Conservation (phyloP, 2,329 filamentous ascomycete genomes). For the Rutstroemia sp. region DNA sequence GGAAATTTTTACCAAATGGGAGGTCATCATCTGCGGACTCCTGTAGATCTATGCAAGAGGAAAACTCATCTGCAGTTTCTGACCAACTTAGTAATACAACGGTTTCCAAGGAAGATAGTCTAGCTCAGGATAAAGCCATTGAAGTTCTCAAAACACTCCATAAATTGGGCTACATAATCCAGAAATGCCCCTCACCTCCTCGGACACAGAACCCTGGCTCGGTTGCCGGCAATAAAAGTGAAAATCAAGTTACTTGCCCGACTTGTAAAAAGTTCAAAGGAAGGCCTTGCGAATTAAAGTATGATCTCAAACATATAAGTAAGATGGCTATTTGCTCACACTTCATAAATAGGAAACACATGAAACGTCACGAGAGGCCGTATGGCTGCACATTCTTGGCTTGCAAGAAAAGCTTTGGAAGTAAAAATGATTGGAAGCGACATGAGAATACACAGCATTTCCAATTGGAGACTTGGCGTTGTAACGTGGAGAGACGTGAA, state of each 20-base stretch:
- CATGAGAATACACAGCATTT: conserved; percentile 79
- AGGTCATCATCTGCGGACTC: conserved; percentile 10
- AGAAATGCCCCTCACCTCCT: conserved; percentile 16
- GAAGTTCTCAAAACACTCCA: conserved; percentile 22
- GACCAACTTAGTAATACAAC: background rate
- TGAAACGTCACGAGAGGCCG: conserved; percentile 71
- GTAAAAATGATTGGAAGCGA: conserved; percentile 90
- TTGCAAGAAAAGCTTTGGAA: conserved; percentile 74
- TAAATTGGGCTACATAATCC: conserved; percentile 21
- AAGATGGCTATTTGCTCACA: conserved; percentile 7
- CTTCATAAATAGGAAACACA: conserved; percentile 59
- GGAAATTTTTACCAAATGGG: conserved; percentile 18
- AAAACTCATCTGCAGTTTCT: background rate
- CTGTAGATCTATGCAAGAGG: conserved; percentile 7
- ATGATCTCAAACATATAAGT: conserved; percentile 20
- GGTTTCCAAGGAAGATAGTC: conserved; percentile 9
- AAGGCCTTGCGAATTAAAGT: conserved; percentile 52
- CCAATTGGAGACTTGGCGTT: conserved; percentile 65
- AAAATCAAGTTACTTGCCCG: conserved; percentile 29
- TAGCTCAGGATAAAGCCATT: conserved; percentile 15
- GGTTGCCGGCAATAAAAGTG: conserved; percentile 22
- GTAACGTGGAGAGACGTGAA: conserved; percentile 37
- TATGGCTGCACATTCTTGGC: conserved; percentile 70
- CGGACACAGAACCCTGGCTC: conserved; percentile 21
- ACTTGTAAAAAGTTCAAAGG: conserved; percentile 40